phyloP scores from a whole-genome alignment of 1,139 yeast species.

The Magnusiomyces paraingens region DNA sequence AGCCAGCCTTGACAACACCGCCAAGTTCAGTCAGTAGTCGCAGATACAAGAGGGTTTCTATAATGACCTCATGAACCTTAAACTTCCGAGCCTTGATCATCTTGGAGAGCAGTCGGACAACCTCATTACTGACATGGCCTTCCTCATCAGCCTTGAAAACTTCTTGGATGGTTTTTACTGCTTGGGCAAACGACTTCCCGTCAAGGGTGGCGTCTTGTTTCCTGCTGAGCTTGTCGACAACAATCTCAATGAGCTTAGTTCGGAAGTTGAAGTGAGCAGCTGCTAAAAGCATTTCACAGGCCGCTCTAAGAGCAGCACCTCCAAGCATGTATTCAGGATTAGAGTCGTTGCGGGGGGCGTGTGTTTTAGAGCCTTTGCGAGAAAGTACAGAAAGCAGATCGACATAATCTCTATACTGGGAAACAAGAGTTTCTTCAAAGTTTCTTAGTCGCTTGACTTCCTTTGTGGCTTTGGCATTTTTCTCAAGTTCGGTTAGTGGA shows the following conservation, averaged over 20 bases:
- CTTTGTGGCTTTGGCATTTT: constrained; percentile 71
- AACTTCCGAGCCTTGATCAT: constrained; percentile 68
- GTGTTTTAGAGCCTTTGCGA: constrained; percentile 19
- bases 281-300: constrained; percentile 65
- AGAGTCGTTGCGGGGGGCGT: constrained; percentile 24
- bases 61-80: constrained; percentile 76
- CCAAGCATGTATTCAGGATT: constrained; percentile 41
- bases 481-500: constrained; percentile 73
- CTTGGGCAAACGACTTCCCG: constrained; percentile 44
- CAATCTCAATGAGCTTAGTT: constrained; percentile 58
- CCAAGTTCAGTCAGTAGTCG: constrained; percentile 67
- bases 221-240: constrained; percentile 43
- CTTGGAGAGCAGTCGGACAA: constrained; percentile 60
- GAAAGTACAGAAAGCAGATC: constrained; percentile 44
- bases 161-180: constrained; percentile 59
- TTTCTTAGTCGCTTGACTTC: constrained; percentile 71
- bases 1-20: constrained; percentile 43
- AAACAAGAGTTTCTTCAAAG: constrained; percentile 72
- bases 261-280: constrained; percentile 78
- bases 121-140: constrained; percentile 75
- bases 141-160: constrained; percentile 62
- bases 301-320: constrained; percentile 60
- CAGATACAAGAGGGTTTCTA: constrained; percentile 66
- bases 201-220: constrained; percentile 23
- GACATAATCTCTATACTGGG: constrained; percentile 64